Evolutionary conservation across 1,284 basidiomycete species (phyloP), one percentile per base, ranked within the genome.

Genomic region (Ustilago xerochloae): DNA sequence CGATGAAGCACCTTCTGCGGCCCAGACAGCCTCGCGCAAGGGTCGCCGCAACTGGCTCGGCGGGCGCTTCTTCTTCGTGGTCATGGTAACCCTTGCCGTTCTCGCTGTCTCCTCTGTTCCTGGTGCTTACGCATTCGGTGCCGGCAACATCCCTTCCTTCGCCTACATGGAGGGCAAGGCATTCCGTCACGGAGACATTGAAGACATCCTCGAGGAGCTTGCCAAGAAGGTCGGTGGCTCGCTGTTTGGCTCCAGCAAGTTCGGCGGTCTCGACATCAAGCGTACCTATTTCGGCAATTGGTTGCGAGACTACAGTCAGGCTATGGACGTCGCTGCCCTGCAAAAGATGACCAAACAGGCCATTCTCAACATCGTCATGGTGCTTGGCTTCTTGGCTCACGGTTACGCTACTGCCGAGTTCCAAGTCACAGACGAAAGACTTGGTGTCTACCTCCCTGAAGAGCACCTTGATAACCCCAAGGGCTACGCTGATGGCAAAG

Each of bases 341-440:
- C 60, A 76, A 47, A 86, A 86, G 75, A 63, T 85, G 61, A 63
- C 45, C 63, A 79, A 75, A 45, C 85, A 93, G 88, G 92, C 91
- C 0, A 93, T 97, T 81, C 86, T 97, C 83, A 95, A 94, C 82
- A 85, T 96, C 24, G 92, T 24, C 90, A 93, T 84, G 93, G 93
- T 81, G 7, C 65, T 61, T 18, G 60, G 64, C n/a, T 77, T 77
- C 77, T 88, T 72, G 18, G 57, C 70, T 92, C 7, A 89, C 89
- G 81, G 88, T 88, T 63, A 79, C 50, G 73, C 75, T 30, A 80
- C 80, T 36, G 69, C 88, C 52, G 93, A 94, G 85, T 97, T 97
- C 76, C 93, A 97, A 85, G 92, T 97, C 47, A 97, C 94, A 0
- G 86, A 87, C 32, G 93, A 96, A 63, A 88, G 94, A 24, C 88